Conservation (phyloP, 192 early-diverging fungal species). For the Allomyces javanicus region DNA sequence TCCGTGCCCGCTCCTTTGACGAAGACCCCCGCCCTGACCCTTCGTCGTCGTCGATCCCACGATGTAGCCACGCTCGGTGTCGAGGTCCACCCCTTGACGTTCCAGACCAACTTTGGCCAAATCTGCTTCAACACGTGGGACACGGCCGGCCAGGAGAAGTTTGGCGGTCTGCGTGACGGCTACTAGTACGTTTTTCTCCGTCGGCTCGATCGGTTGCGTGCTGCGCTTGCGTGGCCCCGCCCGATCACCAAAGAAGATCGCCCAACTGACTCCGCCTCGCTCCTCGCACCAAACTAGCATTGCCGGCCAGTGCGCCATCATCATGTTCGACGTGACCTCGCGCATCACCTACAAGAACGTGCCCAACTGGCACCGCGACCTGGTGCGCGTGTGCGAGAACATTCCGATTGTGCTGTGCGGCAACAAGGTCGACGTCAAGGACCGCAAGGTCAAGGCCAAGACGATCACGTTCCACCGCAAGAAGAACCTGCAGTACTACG, state of each 20-base stretch:
- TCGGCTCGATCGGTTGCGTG: background rate
- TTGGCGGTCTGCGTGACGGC: constrained; percentile 98
- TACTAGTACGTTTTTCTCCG: constrained; percentile 57
- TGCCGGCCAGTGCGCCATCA: constrained; percentile 97
- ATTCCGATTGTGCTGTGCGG: constrained; percentile 99
- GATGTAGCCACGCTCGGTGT: constrained; percentile 89
- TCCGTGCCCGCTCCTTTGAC: background rate
- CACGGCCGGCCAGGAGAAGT: constrained; percentile 99
- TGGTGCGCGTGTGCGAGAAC: constrained; percentile 98
- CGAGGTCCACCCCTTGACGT: constrained; percentile 93
- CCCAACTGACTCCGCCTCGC: background rate
- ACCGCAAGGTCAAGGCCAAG: constrained; percentile 99
- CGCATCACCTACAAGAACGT: constrained; percentile 99
- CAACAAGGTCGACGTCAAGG: constrained; percentile 99
- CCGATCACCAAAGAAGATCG: background rate
- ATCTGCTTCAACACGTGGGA: constrained; percentile 99
- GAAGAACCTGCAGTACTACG: constrained; percentile 99
- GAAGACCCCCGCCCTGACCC: background rate
- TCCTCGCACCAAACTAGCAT: constrained; percentile 29
- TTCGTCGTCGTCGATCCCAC: constrained; percentile 5
- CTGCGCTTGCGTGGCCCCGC: background rate
- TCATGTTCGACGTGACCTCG: constrained; percentile 99
- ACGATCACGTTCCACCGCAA: constrained; percentile 99
- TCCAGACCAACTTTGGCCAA: constrained; percentile 91
- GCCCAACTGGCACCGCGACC: constrained; percentile 99